A percentile compares a stretch with the other conserved stretches of the same genome.
Evolutionary conservation across 169 alveolate species (phyloP).

Genomic region (Condylostoma magnum): DNA sequence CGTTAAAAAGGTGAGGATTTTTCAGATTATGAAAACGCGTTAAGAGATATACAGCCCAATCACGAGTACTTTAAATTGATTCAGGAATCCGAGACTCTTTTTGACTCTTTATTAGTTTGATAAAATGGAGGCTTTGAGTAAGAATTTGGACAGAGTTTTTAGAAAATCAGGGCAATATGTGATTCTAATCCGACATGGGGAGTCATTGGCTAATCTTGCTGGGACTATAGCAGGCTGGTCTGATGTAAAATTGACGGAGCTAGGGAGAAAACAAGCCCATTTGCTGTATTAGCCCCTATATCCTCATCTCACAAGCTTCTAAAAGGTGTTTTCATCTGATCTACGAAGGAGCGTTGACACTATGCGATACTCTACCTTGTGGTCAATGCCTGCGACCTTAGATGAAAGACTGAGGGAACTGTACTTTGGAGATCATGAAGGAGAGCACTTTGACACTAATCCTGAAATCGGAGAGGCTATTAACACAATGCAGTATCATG

Average conservation of each 20-base stretch:
- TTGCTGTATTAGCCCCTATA: constrained; percentile 32
- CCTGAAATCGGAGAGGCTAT: constrained; percentile 40
- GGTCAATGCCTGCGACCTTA: constrained; percentile 29
- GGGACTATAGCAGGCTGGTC: constrained; percentile 74
- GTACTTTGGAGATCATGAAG: constrained; percentile 71
- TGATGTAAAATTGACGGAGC: constrained; percentile 51
- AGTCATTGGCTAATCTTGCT: constrained; percentile 52
- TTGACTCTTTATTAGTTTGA: too few species aligned
- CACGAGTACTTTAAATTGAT: constrained; percentile 1
- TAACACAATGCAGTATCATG: constrained; percentile 39
- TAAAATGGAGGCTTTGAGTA: background rate
- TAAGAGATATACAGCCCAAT: background rate
- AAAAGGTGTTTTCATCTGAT: constrained; percentile 48
- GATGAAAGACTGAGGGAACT: constrained; percentile 52
- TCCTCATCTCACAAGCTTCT: constrained; percentile 20
- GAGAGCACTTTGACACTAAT: constrained; percentile 58
- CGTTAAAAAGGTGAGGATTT: background rate
- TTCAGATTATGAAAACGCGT: background rate
- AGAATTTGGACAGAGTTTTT: background rate
- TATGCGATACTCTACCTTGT: constrained; percentile 56
- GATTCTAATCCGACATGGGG: constrained; percentile 58
- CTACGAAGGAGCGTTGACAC: constrained; percentile 56
- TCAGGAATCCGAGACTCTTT: too few species aligned
- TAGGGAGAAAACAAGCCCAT: constrained; percentile 66
- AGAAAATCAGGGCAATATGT: constrained; percentile 22